These are phyloP conservation scores for Daldinia eschscholtzii DNA, from an alignment of 2,329 filamentous ascomycete species.

Conservation along the genomic window DNA sequence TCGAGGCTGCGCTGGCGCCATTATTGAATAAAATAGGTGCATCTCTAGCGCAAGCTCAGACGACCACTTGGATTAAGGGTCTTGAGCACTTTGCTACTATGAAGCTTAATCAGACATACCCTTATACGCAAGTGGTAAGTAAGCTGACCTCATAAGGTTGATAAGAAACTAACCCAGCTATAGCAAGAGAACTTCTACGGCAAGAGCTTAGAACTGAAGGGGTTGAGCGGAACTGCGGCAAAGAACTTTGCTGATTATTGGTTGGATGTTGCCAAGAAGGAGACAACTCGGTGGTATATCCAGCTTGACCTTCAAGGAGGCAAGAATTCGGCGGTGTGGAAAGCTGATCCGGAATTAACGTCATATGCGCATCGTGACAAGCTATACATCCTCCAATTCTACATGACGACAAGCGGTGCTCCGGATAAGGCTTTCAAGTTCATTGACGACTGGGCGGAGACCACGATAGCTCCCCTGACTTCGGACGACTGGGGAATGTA, in stretches of 20 bases:
- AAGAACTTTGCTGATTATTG: constrained; percentile 57
- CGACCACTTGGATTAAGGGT: constrained; percentile 51
- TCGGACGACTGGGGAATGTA: constrained; percentile 55
- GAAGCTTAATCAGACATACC: constrained; percentile 50
- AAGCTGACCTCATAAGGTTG: not conserved
- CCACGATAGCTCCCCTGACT: constrained; percentile 43
- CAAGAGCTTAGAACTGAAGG: constrained; percentile 57
- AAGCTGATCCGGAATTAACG: constrained; percentile 49
- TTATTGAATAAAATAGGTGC: constrained; percentile 54
- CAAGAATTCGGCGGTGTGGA: constrained; percentile 55
- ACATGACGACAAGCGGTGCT: constrained; percentile 56
- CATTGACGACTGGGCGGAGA: constrained; percentile 48
- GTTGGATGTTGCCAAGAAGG: constrained; percentile 55
- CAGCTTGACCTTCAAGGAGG: constrained; percentile 60
- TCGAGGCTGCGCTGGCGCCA: constrained; percentile 53
- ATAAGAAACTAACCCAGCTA: constrained; percentile 28
- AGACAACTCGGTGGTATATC: constrained; percentile 57
- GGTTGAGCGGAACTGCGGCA: constrained; percentile 54
- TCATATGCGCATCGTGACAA: constrained; percentile 60
- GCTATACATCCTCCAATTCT: constrained; percentile 64
- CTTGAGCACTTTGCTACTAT: constrained; percentile 52
- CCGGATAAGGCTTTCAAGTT: constrained; percentile 45
- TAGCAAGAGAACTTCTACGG: constrained; percentile 60
- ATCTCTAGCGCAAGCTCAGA: constrained; percentile 51
- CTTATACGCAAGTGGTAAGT: constrained; percentile 50